Evolutionary conservation across 257 asterid genomes (phyloP), one percentile per base, ranked within the genome.

Genomic region (Ajuga chamaepitys): DNA sequence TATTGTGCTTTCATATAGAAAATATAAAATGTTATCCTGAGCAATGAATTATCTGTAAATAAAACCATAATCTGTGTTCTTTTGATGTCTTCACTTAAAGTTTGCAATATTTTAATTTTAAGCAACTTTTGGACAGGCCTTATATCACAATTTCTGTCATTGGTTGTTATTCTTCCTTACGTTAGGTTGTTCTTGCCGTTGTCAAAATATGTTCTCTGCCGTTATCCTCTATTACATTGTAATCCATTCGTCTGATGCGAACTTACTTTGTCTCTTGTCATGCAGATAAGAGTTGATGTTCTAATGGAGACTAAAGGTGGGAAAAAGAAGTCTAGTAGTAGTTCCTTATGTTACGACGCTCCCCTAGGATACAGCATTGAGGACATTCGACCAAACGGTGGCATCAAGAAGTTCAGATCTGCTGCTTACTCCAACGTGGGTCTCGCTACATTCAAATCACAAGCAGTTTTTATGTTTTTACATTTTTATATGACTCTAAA

Each of bases 361-460:
- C 95, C 97, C 80, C 95, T 89, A 0, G 95, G 91, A 71, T 89
- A 89, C 86, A 71, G 88, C 91, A 87, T 83, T 83, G 97, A 89
- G 37, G 94, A 89, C 88, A 32, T 89, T 70, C 94, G 95, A 82
- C 97, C 97, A 72, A 87, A 89, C 88, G 97, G 97, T 14, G 97
- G 95, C 78, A 84, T 89, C 80, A 85, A 82, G 95, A 89, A 87
- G 71, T 89, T 87, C 94, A 81, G 88, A 87, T 89, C 95, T 78
- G 97, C 97, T 87, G 94, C 97, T 0, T 89, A 89, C 95, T 87
- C 97, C 82, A 89, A 89, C 95, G 96, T 88, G 70, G 75, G 87
- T 67, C 44, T 65, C n/a, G n/a, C 28, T 50, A 5, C 60, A 26
- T 66, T 45, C 60, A 14, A 45, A 25, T 16, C 25, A 9, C 9